A percentile compares a stretch with the other conserved stretches of the same genome.
phyloP scores from a whole-genome alignment of 139 green algal species.

The Chlamydomonas sphaeroides region DNA sequence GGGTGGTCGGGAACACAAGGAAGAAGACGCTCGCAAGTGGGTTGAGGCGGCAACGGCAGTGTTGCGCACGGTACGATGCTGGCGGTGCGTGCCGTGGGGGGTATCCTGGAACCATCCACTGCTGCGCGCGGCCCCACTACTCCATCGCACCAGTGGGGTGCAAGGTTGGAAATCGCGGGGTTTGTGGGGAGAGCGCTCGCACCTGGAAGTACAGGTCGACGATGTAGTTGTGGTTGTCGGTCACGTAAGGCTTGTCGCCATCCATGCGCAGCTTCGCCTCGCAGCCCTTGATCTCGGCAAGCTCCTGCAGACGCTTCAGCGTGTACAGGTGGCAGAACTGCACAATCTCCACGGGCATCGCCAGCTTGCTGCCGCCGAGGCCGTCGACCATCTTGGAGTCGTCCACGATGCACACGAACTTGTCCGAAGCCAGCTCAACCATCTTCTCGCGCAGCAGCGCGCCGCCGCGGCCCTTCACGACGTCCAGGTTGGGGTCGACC shows the following conservation, averaged over 20 bases:
- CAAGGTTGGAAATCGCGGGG: too few species aligned
- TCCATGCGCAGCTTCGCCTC: slow-evolving; percentile 93
- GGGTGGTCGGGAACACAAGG: too few species aligned
- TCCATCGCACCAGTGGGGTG: too few species aligned
- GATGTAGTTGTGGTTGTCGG: slow-evolving; percentile 99
- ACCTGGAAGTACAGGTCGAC: slow-evolving; percentile 99
- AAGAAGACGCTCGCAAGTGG: too few species aligned
- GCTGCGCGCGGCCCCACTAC: too few species aligned
- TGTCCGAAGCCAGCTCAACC: slow-evolving; percentile 93
- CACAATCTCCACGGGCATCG: slow-evolving; percentile 98
- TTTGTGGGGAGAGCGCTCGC: too few species aligned
- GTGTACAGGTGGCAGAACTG: slow-evolving; percentile 98
- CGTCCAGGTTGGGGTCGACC: slow-evolving; percentile 95
- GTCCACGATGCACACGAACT: slow-evolving; percentile 99
- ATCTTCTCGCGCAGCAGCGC: slow-evolving; percentile 99
- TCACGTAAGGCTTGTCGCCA: slow-evolving; percentile 96
- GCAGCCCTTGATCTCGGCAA: slow-evolving; percentile 83
- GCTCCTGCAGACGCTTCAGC: slow-evolving; percentile 67
- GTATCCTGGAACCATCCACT: too few species aligned
- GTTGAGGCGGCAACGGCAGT: too few species aligned
- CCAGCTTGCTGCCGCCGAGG: slow-evolving; percentile 90
- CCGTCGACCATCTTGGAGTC: slow-evolving; percentile 95
- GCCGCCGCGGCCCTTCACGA: slow-evolving; percentile 98
- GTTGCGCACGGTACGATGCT: too few species aligned
- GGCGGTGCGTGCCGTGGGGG: too few species aligned